phyloP scores from a whole-genome alignment of 768 basidiomycete species.

The Trametes villosa region DNA sequence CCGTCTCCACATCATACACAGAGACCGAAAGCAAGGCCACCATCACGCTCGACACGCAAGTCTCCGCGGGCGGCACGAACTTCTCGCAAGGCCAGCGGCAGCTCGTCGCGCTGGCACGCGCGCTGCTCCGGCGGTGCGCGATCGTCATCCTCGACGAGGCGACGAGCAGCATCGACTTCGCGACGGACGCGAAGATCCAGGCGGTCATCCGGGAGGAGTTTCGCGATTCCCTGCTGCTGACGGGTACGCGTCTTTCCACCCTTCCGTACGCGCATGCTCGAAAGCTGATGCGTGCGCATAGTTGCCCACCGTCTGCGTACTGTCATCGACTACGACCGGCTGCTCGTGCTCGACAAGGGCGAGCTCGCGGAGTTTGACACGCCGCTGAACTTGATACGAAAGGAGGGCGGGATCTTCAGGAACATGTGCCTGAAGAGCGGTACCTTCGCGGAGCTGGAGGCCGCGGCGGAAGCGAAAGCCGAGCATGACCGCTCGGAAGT shows the following conservation, averaged over 20 bases:
- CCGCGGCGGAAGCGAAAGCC: constrained; percentile 53
- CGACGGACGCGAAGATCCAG: constrained; percentile 90
- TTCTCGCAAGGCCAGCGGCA: constrained; percentile 94
- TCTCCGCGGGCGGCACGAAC: constrained; percentile 81
- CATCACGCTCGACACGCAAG: constrained; percentile 74
- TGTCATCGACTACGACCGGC: constrained; percentile 78
- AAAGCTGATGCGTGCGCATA: constrained; percentile 23
- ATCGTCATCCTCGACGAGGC: constrained; percentile 85
- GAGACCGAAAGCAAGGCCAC: constrained; percentile 59
- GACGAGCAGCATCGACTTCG: constrained; percentile 85
- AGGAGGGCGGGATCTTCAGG: constrained; percentile 52
- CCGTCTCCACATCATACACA: constrained; percentile 41
- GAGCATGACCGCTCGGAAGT: constrained; percentile 16
- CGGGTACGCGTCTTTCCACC: constrained; percentile 48
- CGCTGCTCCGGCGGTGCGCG: constrained; percentile 70
- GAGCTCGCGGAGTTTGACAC: constrained; percentile 53
- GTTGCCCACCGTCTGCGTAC: constrained; percentile 79
- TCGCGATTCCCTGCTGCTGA: constrained; percentile 69
- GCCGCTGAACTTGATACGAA: constrained; percentile 51
- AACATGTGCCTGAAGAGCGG: constrained; percentile 66
- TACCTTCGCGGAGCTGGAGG: constrained; percentile 62
- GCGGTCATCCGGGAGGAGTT: constrained; percentile 87
- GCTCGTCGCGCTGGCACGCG: constrained; percentile 84
- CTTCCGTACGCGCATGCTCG: constrained; percentile 64
- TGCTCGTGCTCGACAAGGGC: constrained; percentile 82